Evolutionary conservation across 352 stramenopile genomes (phyloP).

Genomic region (Pythium dissotocum): DNA sequence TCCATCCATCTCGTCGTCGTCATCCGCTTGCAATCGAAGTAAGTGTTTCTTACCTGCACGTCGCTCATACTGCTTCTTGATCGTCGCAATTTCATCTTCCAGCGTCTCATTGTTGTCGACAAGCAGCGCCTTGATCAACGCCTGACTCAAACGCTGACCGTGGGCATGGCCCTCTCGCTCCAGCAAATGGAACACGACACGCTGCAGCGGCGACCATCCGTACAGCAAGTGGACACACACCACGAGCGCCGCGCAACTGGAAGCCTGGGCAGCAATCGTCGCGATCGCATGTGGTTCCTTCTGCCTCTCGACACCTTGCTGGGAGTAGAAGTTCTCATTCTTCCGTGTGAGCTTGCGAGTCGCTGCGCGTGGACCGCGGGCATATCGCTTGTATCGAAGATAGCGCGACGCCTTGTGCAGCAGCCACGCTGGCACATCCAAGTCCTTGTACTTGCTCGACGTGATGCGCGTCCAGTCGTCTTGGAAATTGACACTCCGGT

Average conservation of each 20-base stretch:
- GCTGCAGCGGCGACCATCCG: conserved; percentile 63
- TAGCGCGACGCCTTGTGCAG: conserved; percentile 81
- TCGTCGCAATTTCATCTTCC: conserved; percentile 72
- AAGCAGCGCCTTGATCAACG: conserved; percentile 42
- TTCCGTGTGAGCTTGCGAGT: conserved; percentile 61
- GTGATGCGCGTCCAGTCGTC: conserved; percentile 59
- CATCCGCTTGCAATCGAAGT: conserved; percentile 36
- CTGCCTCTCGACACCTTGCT: conserved; percentile 60
- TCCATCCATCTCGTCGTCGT: conserved; percentile 20
- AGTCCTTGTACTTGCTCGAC: conserved; percentile 37
- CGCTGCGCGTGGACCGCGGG: conserved; percentile 63
- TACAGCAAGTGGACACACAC: conserved; percentile 82
- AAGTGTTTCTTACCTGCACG: conserved; percentile 61
- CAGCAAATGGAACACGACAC: conserved; percentile 73
- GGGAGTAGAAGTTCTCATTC: conserved; percentile 76
- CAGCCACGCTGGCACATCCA: conserved; percentile 58
- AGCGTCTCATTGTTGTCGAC: conserved; percentile 45
- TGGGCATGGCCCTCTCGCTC: conserved; percentile 18
- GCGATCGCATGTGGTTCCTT: conserved; percentile 67
- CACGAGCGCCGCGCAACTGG: conserved; percentile 73
- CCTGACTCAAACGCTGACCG: conserved; percentile 31
- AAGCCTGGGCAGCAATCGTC: conserved; percentile 75
- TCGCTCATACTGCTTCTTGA: conserved; percentile 78
- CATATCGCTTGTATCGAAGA: conserved; percentile 83
- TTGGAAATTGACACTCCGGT: conserved; percentile 80